Conservation (phyloP, 2,329 filamentous ascomycete genomes). For the Emericellopsis atlantica region DNA sequence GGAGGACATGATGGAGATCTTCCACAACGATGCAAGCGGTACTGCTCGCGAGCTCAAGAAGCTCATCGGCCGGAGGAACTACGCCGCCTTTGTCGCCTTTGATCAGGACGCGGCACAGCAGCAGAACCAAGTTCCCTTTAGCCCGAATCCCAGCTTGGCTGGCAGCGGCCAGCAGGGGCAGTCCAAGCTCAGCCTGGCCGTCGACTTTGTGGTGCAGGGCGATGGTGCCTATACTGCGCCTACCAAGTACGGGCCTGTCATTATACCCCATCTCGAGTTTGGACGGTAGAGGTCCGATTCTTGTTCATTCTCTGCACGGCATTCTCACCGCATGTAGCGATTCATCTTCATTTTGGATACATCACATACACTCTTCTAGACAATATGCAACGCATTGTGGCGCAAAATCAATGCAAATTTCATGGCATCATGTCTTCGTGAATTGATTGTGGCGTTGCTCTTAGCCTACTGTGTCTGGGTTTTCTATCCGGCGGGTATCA, state of each 20-base stretch:
- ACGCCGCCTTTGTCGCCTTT: conserved; percentile 85
- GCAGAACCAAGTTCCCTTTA: conserved; percentile 21
- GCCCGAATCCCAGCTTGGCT: conserved; percentile 20
- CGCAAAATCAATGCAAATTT: too few relatives aligned
- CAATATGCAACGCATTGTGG: too few relatives aligned
- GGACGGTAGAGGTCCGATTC: conserved; percentile 34
- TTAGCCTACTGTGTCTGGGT: too few relatives aligned
- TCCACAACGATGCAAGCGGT: conserved; percentile 88
- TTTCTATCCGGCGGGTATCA: too few relatives aligned
- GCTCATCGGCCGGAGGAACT: conserved; percentile 88
- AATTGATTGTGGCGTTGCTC: too few relatives aligned
- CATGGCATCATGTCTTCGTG: too few relatives aligned
- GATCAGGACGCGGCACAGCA: conserved; percentile 63
- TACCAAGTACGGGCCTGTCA: conserved; percentile 94
- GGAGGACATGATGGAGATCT: conserved; percentile 99
- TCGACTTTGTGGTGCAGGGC: conserved; percentile 94
- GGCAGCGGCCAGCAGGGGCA: conserved; percentile 29
- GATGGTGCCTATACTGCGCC: conserved; percentile 70
- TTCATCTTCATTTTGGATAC: background rate
- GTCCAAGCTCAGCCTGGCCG: conserved; percentile 69
- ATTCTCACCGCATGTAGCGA: background rate
- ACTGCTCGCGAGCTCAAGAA: conserved; percentile 71
- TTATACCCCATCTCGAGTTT: conserved; percentile 77
- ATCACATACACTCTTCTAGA: too few relatives aligned
- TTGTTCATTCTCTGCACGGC: background rate